Evolutionary conservation across 1,139 yeast species (phyloP).

Genomic region (Trichomonascaceae sp.): DNA sequence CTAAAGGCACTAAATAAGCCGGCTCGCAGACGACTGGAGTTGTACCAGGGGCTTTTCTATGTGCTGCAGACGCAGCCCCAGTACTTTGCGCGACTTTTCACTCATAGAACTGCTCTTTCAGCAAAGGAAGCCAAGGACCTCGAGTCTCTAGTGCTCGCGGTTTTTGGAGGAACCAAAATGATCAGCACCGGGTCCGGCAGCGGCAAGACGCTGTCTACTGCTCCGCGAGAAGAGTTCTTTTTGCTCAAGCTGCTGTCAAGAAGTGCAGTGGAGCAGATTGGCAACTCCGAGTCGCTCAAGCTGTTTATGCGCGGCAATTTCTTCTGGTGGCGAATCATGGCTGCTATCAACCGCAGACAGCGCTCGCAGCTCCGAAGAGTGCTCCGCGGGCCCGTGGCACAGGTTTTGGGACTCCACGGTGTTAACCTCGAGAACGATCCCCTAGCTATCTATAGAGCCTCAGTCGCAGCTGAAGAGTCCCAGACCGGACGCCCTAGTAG

Average conservation of each 20-base stretch:
- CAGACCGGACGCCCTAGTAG: conserved; percentile 28
- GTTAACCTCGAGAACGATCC: conserved; percentile 77
- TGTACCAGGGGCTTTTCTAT: conserved; percentile 69
- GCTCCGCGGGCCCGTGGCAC: conserved; percentile 39
- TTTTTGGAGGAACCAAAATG: conserved; percentile 34
- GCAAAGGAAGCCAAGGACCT: conserved; percentile 29
- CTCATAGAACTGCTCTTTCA: conserved; percentile 16
- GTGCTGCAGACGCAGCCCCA: conserved; percentile 73
- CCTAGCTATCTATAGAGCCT: conserved; percentile 33
- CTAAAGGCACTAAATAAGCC: conserved; percentile 29
- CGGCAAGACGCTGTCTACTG: no score
- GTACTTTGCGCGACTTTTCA: conserved; percentile 51
- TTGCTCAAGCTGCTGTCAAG: conserved; percentile 47
- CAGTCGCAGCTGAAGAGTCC: conserved; percentile 37
- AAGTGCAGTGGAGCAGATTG: conserved; percentile 37
- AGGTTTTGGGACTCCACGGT: conserved; percentile 43
- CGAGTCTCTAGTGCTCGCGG: conserved; percentile 35
- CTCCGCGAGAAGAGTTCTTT: conserved; percentile 60
- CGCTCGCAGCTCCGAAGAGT: conserved; percentile 40
- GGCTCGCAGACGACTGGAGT: conserved; percentile 34
- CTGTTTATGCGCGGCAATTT: conserved; percentile 21
- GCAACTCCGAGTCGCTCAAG: conserved; percentile 14
- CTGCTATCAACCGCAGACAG: conserved; percentile 44
- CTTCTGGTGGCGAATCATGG: conserved; percentile 39
- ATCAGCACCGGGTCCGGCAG: no score